Percentiles rank a stretch among this genome's conserved stretches.
These are phyloP conservation scores for Pulveroboletus ravenelii DNA, from an alignment of 768 basidiomycete genomes.

Conservation along the genomic window DNA sequence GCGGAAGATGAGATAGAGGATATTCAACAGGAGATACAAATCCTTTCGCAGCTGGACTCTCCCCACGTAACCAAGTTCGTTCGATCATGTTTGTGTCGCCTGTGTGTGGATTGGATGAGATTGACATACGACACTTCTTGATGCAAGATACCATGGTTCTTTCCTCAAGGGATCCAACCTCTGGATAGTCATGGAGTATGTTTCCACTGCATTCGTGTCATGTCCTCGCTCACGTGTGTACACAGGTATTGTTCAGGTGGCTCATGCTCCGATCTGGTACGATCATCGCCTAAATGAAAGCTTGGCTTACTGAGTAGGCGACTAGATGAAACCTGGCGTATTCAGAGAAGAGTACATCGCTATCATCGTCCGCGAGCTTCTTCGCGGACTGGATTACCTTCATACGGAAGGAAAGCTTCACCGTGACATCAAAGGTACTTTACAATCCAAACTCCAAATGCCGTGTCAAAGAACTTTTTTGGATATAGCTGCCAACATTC, in stretches of 20 bases:
- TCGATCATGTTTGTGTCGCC: constrained; percentile 21
- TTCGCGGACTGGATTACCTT: constrained; percentile 91
- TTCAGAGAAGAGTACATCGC: constrained; percentile 99
- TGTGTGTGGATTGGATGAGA: constrained; percentile 29
- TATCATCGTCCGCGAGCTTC: constrained; percentile 88
- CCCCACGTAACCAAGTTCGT: constrained; percentile 92
- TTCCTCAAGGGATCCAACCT: constrained; percentile 93
- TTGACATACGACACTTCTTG: constrained; percentile 28
- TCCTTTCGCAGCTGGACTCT: constrained; percentile 93
- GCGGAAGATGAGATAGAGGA: constrained; percentile 99
- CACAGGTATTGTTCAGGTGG: constrained; percentile 93
- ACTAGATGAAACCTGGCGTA: constrained; percentile 95
- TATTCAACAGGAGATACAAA: constrained; percentile 98
- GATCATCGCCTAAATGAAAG: constrained; percentile 22
- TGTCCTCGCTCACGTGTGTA: constrained; percentile 7
- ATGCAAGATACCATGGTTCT: constrained; percentile 84
- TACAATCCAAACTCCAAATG: background rate
- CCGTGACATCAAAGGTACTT: constrained; percentile 94
- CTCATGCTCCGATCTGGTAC: constrained; percentile 92
- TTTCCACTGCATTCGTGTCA: constrained; percentile 16
- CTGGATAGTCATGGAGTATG: constrained; percentile 99
- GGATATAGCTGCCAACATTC: constrained; percentile 80
- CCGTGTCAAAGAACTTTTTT: background rate
- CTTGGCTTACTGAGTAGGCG: constrained; percentile 7
- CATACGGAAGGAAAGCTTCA: constrained; percentile 96